Evolutionary conservation across 805 yeast species (phyloP).

Genomic region (Sugiyamaella floridensis): DNA sequence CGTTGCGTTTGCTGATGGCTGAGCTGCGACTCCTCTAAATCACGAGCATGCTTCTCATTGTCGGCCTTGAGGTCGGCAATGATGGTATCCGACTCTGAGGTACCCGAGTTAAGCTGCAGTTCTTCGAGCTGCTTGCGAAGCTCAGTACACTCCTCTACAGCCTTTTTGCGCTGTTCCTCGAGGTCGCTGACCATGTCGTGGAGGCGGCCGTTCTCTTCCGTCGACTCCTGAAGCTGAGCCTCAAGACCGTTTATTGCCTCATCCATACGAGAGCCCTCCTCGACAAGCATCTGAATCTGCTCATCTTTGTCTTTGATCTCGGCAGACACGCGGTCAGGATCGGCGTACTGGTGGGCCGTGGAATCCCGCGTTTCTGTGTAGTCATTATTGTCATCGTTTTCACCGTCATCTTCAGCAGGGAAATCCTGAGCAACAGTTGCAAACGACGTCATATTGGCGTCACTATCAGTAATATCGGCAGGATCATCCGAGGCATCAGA

Average conservation of each 20-base stretch:
- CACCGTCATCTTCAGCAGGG: background rate
- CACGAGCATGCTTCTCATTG: background rate
- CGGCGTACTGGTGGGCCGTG: background rate
- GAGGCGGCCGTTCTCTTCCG: slow-evolving; percentile 26
- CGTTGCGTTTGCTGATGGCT: background rate
- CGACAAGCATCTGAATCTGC: slow-evolving; percentile 40
- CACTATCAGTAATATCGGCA: background rate
- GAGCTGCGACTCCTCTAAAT: background rate
- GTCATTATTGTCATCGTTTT: background rate
- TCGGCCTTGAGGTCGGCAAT: background rate
- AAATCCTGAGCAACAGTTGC: background rate
- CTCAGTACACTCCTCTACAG: slow-evolving; percentile 2
- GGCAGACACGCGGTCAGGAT: background rate
- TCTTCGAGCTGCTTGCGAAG: background rate
- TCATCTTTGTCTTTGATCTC: slow-evolving; percentile 29
- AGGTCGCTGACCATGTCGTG: slow-evolving; percentile 24
- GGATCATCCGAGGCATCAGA: background rate
- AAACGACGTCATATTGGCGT: background rate
- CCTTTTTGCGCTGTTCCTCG: slow-evolving; percentile 16
- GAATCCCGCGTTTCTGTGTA: slow-evolving; percentile 3
- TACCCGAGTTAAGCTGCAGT: background rate
- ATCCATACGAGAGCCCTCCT: slow-evolving; percentile 48
- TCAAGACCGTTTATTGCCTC: slow-evolving; percentile 24
- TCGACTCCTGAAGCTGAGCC: slow-evolving; percentile 19
- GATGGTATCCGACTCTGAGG: background rate